phyloP scores from a whole-genome alignment of 495 filamentous ascomycete species.

The Podospora didyma region DNA sequence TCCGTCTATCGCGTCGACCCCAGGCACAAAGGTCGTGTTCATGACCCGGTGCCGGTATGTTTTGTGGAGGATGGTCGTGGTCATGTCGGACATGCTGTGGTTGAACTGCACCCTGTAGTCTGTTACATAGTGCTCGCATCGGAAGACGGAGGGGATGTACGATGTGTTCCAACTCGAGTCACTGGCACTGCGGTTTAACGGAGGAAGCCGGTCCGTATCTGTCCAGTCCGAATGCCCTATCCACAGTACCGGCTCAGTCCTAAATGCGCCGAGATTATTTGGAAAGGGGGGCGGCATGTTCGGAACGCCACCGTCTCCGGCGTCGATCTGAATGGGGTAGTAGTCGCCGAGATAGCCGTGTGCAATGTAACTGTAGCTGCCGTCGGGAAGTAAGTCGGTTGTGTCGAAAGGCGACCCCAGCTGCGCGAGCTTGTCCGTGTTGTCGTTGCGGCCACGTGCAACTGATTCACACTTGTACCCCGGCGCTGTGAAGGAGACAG shows the following conservation, averaged over 20 bases:
- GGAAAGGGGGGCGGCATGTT: slow-evolving; percentile 11
- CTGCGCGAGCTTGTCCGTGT: slow-evolving; percentile 8
- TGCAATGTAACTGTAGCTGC: slow-evolving; percentile 19
- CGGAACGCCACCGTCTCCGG: slow-evolving; percentile 5
- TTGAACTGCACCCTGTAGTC: slow-evolving; percentile 27
- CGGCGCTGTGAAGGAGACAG: slow-evolving; percentile 19
- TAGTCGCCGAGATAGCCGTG: slow-evolving; percentile 22
- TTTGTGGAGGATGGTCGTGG: slow-evolving; percentile 13
- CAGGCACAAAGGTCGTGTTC: slow-evolving; percentile 17
- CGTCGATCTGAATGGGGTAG: slow-evolving; percentile 11
- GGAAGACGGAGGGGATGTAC: slow-evolving; percentile 15
- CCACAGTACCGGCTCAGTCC: slow-evolving; percentile 24
- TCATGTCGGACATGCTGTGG: slow-evolving; percentile 19
- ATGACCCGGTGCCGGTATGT: slow-evolving; percentile 17
- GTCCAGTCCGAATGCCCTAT: slow-evolving; percentile 14
- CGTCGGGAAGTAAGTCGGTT: slow-evolving; percentile 17
- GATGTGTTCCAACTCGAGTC: slow-evolving; percentile 11
- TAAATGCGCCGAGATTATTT: slow-evolving; percentile 21
- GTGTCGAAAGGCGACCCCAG: slow-evolving; percentile 20
- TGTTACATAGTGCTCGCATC: slow-evolving; percentile 26
- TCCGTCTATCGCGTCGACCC: slow-evolving; percentile 14
- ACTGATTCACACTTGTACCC: slow-evolving; percentile 26
- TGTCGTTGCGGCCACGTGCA: slow-evolving; percentile 13
- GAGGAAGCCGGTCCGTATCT: slow-evolving; percentile 3
- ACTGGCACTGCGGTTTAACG: background rate